Conservation (phyloP, 306 rosid species). For the Casuarina glauca region DNA sequence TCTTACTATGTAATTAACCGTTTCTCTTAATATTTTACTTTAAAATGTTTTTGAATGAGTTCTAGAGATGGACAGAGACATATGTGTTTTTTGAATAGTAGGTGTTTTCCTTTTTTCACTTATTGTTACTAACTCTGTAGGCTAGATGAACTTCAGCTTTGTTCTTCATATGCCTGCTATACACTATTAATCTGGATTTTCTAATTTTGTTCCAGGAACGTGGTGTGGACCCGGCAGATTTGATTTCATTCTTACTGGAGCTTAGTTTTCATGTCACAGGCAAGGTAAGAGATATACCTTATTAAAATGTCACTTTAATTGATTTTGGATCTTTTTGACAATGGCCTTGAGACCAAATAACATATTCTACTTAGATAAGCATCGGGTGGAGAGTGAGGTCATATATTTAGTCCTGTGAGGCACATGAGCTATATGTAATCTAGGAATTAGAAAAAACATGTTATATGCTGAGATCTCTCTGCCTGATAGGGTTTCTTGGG, state of each 20-base stretch:
- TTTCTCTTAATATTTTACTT: neutral
- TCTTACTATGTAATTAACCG: neutral
- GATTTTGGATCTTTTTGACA: conserved; percentile 1
- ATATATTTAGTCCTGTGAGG: neutral
- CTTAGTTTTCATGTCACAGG: conserved; percentile 97
- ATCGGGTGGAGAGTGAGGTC: neutral
- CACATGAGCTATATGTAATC: neutral
- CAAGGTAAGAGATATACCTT: conserved; percentile 53
- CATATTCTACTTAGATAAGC: neutral
- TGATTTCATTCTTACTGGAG: conserved; percentile 89
- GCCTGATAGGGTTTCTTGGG: conserved; percentile 14
- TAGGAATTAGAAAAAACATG: neutral
- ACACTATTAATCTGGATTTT: conserved; percentile 20
- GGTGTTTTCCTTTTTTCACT: neutral
- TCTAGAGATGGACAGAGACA: neutral
- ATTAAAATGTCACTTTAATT: conserved; percentile 14
- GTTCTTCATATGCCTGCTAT: conserved; percentile 15
- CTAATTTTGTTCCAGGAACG: conserved; percentile 64
- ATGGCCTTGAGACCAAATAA: neutral
- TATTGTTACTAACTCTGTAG: neutral
- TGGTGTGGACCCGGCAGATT: conserved; percentile 81
- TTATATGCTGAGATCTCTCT: neutral
- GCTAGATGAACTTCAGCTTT: conserved; percentile 9
- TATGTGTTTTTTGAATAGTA: neutral
- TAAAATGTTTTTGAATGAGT: neutral